Base-by-base conservation (phyloP, 2,329 filamentous ascomycete genomes). In the Botryosphaeria dothidea region DNA sequence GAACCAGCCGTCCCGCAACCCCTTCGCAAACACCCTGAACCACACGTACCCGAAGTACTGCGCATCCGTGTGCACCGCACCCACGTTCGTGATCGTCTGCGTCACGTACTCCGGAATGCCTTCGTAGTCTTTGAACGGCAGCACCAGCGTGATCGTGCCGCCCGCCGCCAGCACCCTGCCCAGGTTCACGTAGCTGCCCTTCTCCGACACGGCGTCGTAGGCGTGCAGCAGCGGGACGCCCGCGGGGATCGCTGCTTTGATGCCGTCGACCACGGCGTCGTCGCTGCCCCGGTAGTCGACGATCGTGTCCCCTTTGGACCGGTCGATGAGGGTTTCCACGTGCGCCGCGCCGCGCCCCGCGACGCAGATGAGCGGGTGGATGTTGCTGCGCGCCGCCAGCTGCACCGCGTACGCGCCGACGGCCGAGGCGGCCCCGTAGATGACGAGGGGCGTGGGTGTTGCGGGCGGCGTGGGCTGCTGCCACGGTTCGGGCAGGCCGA, bases 361-460 rank as follows among this genome's bases (percentile, higher is more conserved):
- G 7, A 90, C 79, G 66, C 81, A 83, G 67, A 90, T 86, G 48
- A 90, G 75, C 0, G 87, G 88, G 72, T 88, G 85, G 66, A 90
- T 85, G 71, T 86, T 85, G 3, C 67, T 67, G 81, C 81, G 76
- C 4, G 68, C 70, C 11, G 85, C 85, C 17, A 89, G 78, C 72
- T 90, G 85, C 48, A 89, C 75, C 0, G 82, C 83, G 69, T 85
- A 89, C 4, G 83, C 76, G 7, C 87, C 87, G 1, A 89, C 86
- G 0, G 86, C 81, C 0, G 82, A 82, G 0, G 84, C 79, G 0
- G 81, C 84, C 25, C 82, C 83, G 68, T 84, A 84, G 46, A 86
- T 74, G 7, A 86, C 73, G 2, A 83, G 69, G 0, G 81, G 82
- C 3, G 71, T 75, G 0, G 68, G 69, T 68, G 13, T 52, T 17